Conservation (phyloP, 2,329 filamentous ascomycete genomes). For the Xylaria sp. region DNA sequence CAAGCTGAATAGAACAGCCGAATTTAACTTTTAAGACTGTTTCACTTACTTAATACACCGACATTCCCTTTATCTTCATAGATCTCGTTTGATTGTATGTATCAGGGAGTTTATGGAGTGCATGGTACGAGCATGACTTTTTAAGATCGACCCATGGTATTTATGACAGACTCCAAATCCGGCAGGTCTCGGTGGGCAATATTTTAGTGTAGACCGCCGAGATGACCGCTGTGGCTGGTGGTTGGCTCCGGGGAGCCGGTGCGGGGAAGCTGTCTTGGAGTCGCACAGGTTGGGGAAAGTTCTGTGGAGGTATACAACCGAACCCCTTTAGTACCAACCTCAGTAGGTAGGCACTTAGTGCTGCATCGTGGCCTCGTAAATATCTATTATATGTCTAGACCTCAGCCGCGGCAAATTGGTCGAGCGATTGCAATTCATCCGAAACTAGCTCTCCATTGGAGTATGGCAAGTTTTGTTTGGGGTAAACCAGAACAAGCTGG, state of each 20-base stretch:
- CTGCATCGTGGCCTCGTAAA: neutral
- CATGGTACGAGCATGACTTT: too few relatives aligned
- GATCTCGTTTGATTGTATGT: too few relatives aligned
- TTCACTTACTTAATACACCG: too few relatives aligned
- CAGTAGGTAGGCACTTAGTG: neutral
- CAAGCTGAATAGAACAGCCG: too few relatives aligned
- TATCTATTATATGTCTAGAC: neutral
- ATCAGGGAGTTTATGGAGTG: too few relatives aligned
- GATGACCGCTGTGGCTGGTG: conserved; percentile 19
- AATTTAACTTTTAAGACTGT: too few relatives aligned
- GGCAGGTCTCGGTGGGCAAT: conserved; percentile 25
- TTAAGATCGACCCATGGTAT: neutral
- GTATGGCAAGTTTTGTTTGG: neutral
- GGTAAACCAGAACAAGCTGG: conserved; percentile 3
- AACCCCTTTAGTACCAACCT: neutral
- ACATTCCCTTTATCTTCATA: too few relatives aligned
- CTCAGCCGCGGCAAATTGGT: neutral
- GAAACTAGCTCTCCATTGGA: neutral
- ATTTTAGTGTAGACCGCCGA: conserved; percentile 18
- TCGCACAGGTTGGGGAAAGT: neutral
- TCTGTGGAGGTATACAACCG: too few relatives aligned
- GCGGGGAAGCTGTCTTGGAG: conserved; percentile 20
- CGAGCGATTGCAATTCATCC: neutral
- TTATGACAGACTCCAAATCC: conserved; percentile 15
- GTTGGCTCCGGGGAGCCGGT: conserved; percentile 2